A percentile compares a stretch with the other conserved stretches of the same genome.
Evolutionary conservation across 2,329 filamentous ascomycete genomes (phyloP).

Genomic region (Hirsutella rhossiliensis): DNA sequence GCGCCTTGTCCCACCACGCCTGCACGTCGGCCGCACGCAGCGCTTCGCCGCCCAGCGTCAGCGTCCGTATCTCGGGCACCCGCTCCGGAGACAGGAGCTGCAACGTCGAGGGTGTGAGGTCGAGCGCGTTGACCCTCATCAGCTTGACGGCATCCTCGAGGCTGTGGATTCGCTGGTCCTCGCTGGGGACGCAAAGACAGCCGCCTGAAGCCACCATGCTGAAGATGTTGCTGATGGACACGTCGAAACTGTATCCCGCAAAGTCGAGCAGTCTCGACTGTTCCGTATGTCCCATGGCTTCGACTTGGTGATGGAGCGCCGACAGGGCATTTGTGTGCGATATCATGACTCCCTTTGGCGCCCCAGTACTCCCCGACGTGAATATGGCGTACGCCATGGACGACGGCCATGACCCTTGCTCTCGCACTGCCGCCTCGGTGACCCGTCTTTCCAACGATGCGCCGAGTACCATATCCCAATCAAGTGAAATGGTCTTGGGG

Average conservation of each 20-base stretch:
- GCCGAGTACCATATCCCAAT: no score
- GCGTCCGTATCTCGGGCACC: slow-evolving; percentile 4
- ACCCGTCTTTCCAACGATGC: background rate
- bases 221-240: slow-evolving; percentile 8
- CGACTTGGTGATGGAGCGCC: slow-evolving; percentile 6
- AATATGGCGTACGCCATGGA: slow-evolving; percentile 8
- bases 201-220: slow-evolving; percentile 7
- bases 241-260: slow-evolving; percentile 11
- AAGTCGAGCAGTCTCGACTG: slow-evolving; percentile 10
- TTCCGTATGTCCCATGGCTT: slow-evolving; percentile 3
- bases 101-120: slow-evolving; percentile 8
- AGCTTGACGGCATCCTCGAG: slow-evolving; percentile 3
- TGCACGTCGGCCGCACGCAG: slow-evolving; percentile 1
- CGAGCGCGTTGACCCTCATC: slow-evolving; percentile 2
- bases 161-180: slow-evolving; percentile 2
- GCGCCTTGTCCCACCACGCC: slow-evolving; percentile 2
- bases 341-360: slow-evolving; percentile 12
- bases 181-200: slow-evolving; percentile 9
- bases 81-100: slow-evolving; percentile 2
- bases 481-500: background rate
- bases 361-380: slow-evolving; percentile 8
- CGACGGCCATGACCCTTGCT: background rate
- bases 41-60: slow-evolving; percentile 8
- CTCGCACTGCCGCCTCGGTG: background rate
- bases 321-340: slow-evolving; percentile 7